Percentiles rank a stretch among this genome's conserved stretches.
Conservation (phyloP, 441 rosid genomes). For the Macaranga tanarius region DNA sequence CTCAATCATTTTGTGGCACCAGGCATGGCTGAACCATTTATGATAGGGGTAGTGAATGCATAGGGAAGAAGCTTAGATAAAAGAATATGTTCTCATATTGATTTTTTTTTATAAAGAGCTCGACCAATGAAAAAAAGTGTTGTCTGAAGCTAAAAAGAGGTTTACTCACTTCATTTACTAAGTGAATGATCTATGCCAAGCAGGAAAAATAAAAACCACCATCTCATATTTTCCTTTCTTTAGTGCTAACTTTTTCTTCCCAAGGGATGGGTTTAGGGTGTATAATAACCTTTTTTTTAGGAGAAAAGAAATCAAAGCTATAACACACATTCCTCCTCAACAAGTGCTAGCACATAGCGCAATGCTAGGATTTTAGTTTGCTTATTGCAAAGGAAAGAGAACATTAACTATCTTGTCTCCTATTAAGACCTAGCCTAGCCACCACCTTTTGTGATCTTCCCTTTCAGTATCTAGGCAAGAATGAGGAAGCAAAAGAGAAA, state of each 20-base stretch:
- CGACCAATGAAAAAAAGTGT: background rate
- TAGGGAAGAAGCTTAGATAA: background rate
- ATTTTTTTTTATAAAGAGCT: too few species aligned
- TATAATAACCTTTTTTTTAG: background rate
- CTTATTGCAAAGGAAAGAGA: too few species aligned
- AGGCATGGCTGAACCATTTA: background rate
- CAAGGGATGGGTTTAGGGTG: slow-evolving; percentile 7
- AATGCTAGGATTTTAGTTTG: too few species aligned
- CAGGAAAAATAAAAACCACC: slow-evolving; percentile 8
- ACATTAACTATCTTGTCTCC: too few species aligned
- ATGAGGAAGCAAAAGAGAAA: too few species aligned
- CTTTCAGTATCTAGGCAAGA: too few species aligned
- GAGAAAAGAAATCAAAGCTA: too few species aligned
- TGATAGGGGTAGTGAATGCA: background rate
- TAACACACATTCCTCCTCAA: too few species aligned
- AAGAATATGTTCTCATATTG: background rate
- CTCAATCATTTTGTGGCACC: background rate
- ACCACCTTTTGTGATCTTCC: too few species aligned
- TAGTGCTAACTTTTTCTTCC: background rate
- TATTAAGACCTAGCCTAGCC: too few species aligned
- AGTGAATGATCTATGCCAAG: background rate
- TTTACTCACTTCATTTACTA: background rate
- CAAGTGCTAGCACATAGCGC: too few species aligned
- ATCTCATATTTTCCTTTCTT: slow-evolving; percentile 4
- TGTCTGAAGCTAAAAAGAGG: background rate